Base-by-base conservation (phyloP, 352 stramenopile species). In the Globisporangium parvum region DNA sequence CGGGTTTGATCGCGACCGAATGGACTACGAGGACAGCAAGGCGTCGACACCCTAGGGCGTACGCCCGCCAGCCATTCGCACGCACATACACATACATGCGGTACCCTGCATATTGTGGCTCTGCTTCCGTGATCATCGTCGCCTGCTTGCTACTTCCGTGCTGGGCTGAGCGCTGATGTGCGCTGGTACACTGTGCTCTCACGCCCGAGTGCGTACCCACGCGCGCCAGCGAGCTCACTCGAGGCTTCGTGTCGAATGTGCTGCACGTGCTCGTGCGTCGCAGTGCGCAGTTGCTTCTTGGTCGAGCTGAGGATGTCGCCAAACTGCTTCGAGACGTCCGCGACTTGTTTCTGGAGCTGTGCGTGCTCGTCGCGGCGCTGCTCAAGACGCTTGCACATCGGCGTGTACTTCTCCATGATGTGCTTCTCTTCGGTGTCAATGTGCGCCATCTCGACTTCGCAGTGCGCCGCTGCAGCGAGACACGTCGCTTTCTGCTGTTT, bases 161-260 rank as follows among this genome's bases (percentile, higher is more conserved):
- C 17, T 2, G 60, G 24, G 46, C 33, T 53, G 3, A 52, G 41
- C 11, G 14, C 33, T 2, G 53, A 59, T 49, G 67, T 52, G 15
- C 70, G 80, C 51, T 90, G 80, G 55, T 90, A 84, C 3, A 87
- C 63, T 0, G 77, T 90, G 60, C 77, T 90, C 26, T 74, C 74
- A 15, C 62, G 66, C 20, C 75, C 80, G 5, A 87, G 28, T 18
- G 73, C 67, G 61, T 88, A 90, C 18, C 80, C 75, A 47, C 80
- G 64, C 0, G 75, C 55, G 1, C 62, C 72, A 0, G 69, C 57
- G 49, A 90, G 64, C 47, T 88, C 80, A 0, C 51, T 57, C 0
- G 64, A 71, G 14, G 80, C 80, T 67, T 88, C 77, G 28, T 76
- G 62, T 4, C 77, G 80, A 35, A 88, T 81, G 44, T 87, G 67